These are phyloP conservation scores for Helotiales sp. DNA, from an alignment of 2,329 filamentous ascomycete genomes.

Conservation along the genomic window DNA sequence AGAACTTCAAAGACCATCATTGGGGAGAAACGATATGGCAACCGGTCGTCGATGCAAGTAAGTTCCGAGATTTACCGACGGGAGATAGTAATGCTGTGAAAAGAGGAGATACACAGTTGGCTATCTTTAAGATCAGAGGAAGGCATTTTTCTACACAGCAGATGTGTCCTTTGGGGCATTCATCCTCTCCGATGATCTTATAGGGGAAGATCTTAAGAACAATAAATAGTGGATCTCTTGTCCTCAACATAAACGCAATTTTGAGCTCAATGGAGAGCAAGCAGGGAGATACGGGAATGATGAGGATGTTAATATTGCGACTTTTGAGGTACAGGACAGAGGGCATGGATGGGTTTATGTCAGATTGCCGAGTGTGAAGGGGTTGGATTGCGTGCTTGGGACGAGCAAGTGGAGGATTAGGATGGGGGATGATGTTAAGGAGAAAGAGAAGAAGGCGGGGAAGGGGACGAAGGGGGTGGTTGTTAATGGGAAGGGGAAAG, in stretches of 20 bases:
- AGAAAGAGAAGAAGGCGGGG: neutral
- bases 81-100: constrained; percentile 4
- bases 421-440: neutral
- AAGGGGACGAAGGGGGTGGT: neutral
- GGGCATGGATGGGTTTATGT: neutral
- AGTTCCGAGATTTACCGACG: neutral
- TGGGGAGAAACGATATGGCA: neutral
- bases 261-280: neutral
- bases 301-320: neutral
- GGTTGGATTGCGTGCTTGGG: neutral
- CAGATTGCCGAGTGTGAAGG: neutral
- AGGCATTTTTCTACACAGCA: constrained; percentile 1
- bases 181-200: neutral
- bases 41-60: neutral
- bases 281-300: neutral
- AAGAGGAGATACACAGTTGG: neutral
- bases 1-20: neutral
- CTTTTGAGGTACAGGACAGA: neutral
- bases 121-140: constrained; percentile 1
- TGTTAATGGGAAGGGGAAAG: neutral
- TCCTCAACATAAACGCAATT: neutral
- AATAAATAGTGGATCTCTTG: neutral
- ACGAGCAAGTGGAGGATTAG: neutral
- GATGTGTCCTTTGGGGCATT: constrained; percentile 1
- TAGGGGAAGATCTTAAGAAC: neutral